Evolutionary conservation across 371 early-diverging fungal species (phyloP).

Genomic region (Rhizopus microsporus): DNA sequence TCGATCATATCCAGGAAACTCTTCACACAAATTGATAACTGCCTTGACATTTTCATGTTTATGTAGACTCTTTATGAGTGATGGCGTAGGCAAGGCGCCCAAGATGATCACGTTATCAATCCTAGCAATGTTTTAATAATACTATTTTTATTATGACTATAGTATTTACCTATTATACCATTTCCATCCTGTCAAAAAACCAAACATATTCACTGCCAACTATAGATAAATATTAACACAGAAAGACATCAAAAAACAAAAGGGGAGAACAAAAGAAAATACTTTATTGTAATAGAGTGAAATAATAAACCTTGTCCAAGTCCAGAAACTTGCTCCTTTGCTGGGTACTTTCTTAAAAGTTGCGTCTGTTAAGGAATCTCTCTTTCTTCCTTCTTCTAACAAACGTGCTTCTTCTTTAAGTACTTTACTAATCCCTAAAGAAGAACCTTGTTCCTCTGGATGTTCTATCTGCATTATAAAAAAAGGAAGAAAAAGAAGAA

Average conservation of each 20-base stretch:
- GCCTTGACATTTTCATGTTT: constrained; percentile 27
- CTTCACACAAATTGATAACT: constrained; percentile 45
- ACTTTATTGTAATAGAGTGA: constrained; percentile 50
- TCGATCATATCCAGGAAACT: constrained; percentile 45
- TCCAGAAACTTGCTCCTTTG: constrained; percentile 25
- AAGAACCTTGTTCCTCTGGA: constrained; percentile 35
- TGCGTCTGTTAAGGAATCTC: constrained; percentile 27
- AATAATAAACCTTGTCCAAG: constrained; percentile 40
- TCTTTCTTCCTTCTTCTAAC: constrained; percentile 11
- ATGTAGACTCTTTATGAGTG: constrained; percentile 35
- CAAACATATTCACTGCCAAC: constrained; percentile 45
- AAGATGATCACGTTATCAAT: constrained; percentile 37
- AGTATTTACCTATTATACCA: constrained; percentile 45
- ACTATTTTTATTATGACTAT: background rate
- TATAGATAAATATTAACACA: constrained; percentile 7
- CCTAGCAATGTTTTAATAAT: constrained; percentile 9
- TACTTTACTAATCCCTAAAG: constrained; percentile 44
- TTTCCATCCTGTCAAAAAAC: constrained; percentile 44
- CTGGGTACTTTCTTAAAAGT: constrained; percentile 33
- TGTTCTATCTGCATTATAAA: constrained; percentile 17
- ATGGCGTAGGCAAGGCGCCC: constrained; percentile 51
- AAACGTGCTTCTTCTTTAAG: constrained; percentile 21
- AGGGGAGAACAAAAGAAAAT: background rate
- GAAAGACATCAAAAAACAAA: background rate
- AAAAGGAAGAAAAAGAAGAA: background rate